Base-by-base conservation (phyloP, 2,329 filamentous ascomycete genomes). In the Blumeriella jaapii region DNA sequence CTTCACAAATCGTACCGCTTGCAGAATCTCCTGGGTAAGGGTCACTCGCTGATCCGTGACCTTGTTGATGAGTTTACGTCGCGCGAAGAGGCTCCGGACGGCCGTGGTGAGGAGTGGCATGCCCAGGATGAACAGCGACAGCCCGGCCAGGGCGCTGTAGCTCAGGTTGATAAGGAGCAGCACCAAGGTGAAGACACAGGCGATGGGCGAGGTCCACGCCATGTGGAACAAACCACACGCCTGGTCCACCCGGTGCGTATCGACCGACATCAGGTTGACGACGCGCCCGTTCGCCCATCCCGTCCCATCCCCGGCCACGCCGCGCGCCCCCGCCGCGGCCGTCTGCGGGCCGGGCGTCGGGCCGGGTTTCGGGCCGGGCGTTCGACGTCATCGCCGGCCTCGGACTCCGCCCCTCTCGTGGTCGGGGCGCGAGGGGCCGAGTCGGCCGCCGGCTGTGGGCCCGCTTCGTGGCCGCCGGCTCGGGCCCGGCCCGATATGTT, bases 231-330 rank as follows among this genome's bases (percentile, higher is more conserved):
- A 70, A 26, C 83, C 85, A 24, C 74, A 84, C 1, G 86, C 86
- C 54, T 86, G 81, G 51, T 96, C 87, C 41, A 98, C 68, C 47
- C 89, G 84, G 58, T 93, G 93, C 0, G 87, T 93, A 55, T 96
- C 89, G 28, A 91, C 85, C 42, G 84, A 89, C 87, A 96, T 95
- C 48, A 96, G 56, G 48, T 93, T 93, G 54, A 91, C 76, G 34
- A 96, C 84, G 44, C 85, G 76, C 14, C 91, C 91, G 51, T 95
- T 96, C 38, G 78, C 78, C 89, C 89, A 96, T 15, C 89, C 91
- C 14, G 74, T 66, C 2, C 80, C 82, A 50, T 91, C 82, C 3
- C 74, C 74, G 8, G 70, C 60, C 13, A 79, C 61, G 2, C 68
- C 71, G 3, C 63, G 58, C 9, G 49, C 59, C 34, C 51, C 52